Evolutionary conservation across 2,329 filamentous ascomycete species (phyloP).

Genomic region (Fusarium avenaceum): DNA sequence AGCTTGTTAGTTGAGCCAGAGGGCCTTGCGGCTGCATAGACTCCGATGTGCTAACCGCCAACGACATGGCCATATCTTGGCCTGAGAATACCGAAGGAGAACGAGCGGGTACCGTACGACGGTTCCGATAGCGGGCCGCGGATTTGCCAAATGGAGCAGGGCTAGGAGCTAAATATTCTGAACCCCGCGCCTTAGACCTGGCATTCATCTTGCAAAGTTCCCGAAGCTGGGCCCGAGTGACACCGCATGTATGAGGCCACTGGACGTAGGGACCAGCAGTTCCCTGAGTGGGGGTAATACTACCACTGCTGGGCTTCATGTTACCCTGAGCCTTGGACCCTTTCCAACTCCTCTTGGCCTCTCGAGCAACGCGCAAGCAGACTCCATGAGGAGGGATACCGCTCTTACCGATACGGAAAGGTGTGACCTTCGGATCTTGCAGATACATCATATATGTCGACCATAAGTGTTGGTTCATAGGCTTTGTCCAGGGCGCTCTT

Average conservation of each 20-base stretch:
- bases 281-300: conserved; percentile 67
- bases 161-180: conserved; percentile 65
- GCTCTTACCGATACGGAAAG: conserved; percentile 73
- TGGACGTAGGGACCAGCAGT: conserved; percentile 64
- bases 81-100: conserved; percentile 67
- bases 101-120: conserved; percentile 62
- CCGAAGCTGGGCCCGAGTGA: conserved; percentile 72
- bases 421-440: conserved; percentile 76
- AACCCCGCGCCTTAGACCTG: conserved; percentile 58
- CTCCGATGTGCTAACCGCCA: conserved; percentile 73
- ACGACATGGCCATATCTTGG: conserved; percentile 73
- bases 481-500: conserved; percentile 73
- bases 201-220: conserved; percentile 72
- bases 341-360: conserved; percentile 76
- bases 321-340: conserved; percentile 62
- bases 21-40: conserved; percentile 74
- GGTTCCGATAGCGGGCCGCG: conserved; percentile 64
- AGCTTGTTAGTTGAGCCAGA: conserved; percentile 70
- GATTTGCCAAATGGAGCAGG: conserved; percentile 69
- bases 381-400: conserved; percentile 75
- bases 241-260: conserved; percentile 75
- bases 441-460: conserved; percentile 74
- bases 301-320: conserved; percentile 62
- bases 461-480: conserved; percentile 76
- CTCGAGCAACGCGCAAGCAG: conserved; percentile 73